Evolutionary conservation across 768 basidiomycete species (phyloP).

Genomic region (Lyophyllum atratum): DNA sequence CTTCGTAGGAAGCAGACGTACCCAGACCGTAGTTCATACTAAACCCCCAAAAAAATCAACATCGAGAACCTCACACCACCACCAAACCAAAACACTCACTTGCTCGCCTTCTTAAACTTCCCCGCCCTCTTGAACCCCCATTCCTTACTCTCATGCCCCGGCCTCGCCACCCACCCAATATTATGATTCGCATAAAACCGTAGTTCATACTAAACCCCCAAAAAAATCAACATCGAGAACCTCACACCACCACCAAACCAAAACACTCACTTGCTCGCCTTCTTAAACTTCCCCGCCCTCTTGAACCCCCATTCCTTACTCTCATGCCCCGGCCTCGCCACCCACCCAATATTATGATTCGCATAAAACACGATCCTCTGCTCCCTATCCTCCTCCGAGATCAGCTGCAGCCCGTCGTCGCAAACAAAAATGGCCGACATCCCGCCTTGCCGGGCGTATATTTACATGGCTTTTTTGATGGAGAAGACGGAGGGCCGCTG

Average conservation of each 20-base stretch:
- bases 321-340: constrained; percentile 75
- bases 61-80: not conserved
- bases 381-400: constrained; percentile 62
- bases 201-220: constrained; percentile 70
- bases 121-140: constrained; percentile 92
- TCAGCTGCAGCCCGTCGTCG: constrained; percentile 80
- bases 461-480: constrained; percentile 84
- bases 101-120: constrained; percentile 83
- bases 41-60: no score
- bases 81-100: constrained; percentile 30
- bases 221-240: not conserved
- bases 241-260: not conserved
- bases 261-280: constrained; percentile 54
- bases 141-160: constrained; percentile 64
- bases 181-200: constrained; percentile 72
- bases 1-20: no score
- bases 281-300: constrained; percentile 91
- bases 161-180: constrained; percentile 80
- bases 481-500: no score
- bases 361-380: constrained; percentile 77
- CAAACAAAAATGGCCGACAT: constrained; percentile 79
- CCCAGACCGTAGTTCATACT: no score
- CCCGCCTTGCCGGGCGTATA: no score
- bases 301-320: constrained; percentile 82
- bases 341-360: constrained; percentile 75